A percentile compares a stretch with the other conserved stretches of the same genome.
Conservation (phyloP, 129 eudicot genomes). For the Rutidosis leptorrhynchoides region DNA sequence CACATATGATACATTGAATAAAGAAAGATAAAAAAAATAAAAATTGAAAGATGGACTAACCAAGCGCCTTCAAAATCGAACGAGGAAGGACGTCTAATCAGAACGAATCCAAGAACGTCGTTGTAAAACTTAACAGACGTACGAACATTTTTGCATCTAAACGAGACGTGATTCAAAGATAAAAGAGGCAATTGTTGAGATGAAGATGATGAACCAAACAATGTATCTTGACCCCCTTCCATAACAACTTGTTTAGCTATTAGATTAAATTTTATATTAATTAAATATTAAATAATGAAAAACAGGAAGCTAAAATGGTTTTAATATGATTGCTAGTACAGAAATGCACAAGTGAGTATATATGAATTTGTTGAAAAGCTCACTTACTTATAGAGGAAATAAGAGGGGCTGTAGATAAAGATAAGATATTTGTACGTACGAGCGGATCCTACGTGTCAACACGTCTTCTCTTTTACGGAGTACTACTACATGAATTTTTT, state of each 20-base stretch:
- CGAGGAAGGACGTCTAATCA: constrained; percentile 63
- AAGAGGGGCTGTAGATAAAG: constrained; percentile 1
- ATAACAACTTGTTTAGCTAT: constrained; percentile 6
- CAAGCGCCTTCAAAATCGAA: constrained; percentile 86
- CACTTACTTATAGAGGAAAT: constrained; percentile 15
- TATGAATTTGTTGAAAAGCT: constrained; percentile 3
- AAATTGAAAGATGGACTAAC: no score
- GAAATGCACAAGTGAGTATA: background rate
- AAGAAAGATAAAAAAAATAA: no score
- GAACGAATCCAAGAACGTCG: constrained; percentile 52
- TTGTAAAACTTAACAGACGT: constrained; percentile 52
- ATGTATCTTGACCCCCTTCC: background rate
- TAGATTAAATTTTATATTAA: no score
- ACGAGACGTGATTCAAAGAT: constrained; percentile 71
- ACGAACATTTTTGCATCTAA: constrained; percentile 52
- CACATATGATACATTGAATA: no score
- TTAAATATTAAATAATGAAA: background rate
- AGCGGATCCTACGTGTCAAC: constrained; percentile 15
- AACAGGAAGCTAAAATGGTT: background rate
- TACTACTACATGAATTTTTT: no score
- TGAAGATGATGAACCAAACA: constrained; percentile 20
- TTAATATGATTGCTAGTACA: background rate
- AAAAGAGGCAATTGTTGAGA: constrained; percentile 39
- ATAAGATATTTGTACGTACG: background rate
- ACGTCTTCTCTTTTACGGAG: background rate